Base-by-base conservation (phyloP, 345 rosid species). In the Alliaria petiolata region DNA sequence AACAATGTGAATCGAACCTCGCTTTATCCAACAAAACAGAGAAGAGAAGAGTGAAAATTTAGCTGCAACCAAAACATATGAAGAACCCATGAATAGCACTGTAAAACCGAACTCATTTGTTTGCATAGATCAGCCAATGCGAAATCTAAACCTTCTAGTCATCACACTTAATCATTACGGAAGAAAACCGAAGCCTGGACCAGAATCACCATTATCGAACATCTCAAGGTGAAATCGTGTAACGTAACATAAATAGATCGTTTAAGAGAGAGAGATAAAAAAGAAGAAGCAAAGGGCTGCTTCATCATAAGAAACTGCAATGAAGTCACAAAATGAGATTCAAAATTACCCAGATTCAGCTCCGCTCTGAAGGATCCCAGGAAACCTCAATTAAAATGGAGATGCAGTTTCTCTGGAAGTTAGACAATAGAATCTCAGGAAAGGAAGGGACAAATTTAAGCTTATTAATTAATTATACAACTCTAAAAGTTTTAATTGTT, bases 281-380 rank as follows among this genome's bases (percentile, higher is more conserved):
- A n/a, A n/a, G n/a, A n/a, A n/a, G 39, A 38, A 58, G 75, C 67
- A 47, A 62, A 70, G 15, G 5, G 34, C 15, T n/a, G n/a, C n/a
- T n/a, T n/a, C n/a, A n/a, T n/a, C 33, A 26, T 34, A 3, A 33
- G 25, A 57, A 10, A 35, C n/a, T 47, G 67, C 50, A 26, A 49
- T 9, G 33, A 43, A 53, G 40, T 17, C 22, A 11, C 16, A 49
- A 62, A 62, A 55, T 10, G 67, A 74, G 77, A 74, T 56, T 51
- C 7, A n/a, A 47, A 66, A 2, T 33, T 59, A 74, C 78, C 72
- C 68, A 67, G 68, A 67, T 74, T 60, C 63, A 74, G 68, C 49
- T 74, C 22, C 10, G 59, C 11, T 39, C 36, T 73, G 34, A 64
- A 65, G 59, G 67, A 65, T 74, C 54, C 4, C 50, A 30, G 39